Conservation (phyloP, 2,329 filamentous ascomycete species). For the Phaeosphaeriaceae sp. region DNA sequence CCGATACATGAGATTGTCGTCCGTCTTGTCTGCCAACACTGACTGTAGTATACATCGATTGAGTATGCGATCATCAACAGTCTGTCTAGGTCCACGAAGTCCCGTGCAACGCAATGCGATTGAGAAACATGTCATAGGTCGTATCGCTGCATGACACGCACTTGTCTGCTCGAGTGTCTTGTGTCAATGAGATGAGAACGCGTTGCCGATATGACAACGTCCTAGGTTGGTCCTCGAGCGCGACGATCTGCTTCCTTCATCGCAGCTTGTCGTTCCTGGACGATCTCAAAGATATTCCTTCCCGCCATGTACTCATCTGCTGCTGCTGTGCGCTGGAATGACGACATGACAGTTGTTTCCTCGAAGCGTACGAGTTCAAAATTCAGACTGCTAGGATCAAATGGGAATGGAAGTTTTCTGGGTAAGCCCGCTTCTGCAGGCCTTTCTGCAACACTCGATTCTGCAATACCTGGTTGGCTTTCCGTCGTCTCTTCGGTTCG, state of each 20-base stretch:
- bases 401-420: not conserved
- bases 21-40: too few relatives aligned
- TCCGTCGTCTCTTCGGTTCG: not conserved
- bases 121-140: too few relatives aligned
- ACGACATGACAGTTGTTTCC: conserved; percentile 11
- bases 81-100: too few relatives aligned
- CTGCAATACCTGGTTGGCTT: not conserved
- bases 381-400: conserved; percentile 6
- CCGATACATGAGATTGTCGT: too few relatives aligned
- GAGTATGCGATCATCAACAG: too few relatives aligned
- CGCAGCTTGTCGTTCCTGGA: conserved; percentile 19
- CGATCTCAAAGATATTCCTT: conserved; percentile 19
- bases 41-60: too few relatives aligned
- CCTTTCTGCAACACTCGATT: not conserved
- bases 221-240: not conserved
- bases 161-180: too few relatives aligned
- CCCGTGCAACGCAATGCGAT: too few relatives aligned
- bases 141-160: too few relatives aligned
- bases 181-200: not conserved
- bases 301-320: conserved; percentile 9
- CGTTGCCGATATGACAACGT: too few relatives aligned
- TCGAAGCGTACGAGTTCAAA: conserved; percentile 13
- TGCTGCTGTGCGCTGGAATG: conserved; percentile 5
- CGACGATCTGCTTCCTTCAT: conserved; percentile 10
- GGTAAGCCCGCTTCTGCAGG: not conserved